Evolutionary conservation across 2,329 filamentous ascomycete species (phyloP), one percentile per base, ranked within the genome.

Genomic region (Colletotrichum phormii): DNA sequence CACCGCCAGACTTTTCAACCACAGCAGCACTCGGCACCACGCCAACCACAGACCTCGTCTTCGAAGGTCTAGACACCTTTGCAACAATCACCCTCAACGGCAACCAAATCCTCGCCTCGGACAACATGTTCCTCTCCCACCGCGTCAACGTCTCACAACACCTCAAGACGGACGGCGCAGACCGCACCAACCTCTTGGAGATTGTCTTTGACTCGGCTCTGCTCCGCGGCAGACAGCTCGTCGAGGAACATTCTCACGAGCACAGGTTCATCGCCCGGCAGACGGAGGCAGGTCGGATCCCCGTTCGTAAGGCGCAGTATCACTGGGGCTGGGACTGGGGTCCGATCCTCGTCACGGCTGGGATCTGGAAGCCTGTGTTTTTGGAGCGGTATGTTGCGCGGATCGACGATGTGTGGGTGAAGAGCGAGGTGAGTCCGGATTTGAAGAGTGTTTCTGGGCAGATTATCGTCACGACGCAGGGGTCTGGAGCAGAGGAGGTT

Each of bases 301-400:
- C 75, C 0, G 77, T 81, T 0, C 83, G 91, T n/a, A 93, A 93
- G 77, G 89, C 91, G 0, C 91, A 93, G 79, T 93, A 91, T 75
- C 89, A 92, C 75, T 93, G 90, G 90, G 90, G 91, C 5, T 93
- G 91, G 91, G 91, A 93, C 77, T 93, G 91, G 91, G 91, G 91
- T 0, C 91, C 91, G 1, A 85, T 91, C 7, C 76, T 92, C 64
- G 86, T 90, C 79, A 91, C 90, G 0, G 87, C 86, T 9, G 91
- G 91, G 0, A 89, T 90, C 3, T 95, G 93, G 92, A 88, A 89
- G 74, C 88, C 90, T 2, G 86, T 95, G 2, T 86, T 86, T 13
- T 80, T 95, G 2, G 92, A 95, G 79, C 86, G 87, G 0, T 95
- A 92, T 72, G 79, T 83, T 53, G 84, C 86, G 9, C 84, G 88